Percentiles rank a stretch among this genome's conserved stretches.
Evolutionary conservation across 2,329 filamentous ascomycete genomes (phyloP).

Genomic region (Phaeophleospora eucalypticola): DNA sequence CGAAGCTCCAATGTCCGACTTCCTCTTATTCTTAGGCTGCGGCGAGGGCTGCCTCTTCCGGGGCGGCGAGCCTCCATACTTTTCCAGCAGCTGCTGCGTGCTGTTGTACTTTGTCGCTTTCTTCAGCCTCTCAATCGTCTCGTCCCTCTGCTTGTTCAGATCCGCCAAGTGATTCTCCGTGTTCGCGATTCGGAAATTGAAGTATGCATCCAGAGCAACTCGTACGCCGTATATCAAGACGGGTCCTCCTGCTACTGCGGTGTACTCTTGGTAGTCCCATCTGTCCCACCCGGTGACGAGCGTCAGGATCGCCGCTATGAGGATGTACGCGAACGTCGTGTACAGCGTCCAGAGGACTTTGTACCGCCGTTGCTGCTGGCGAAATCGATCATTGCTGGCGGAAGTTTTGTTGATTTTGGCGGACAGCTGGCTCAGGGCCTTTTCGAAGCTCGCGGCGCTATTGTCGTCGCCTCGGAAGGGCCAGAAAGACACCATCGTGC

Average conservation of each 20-base stretch:
- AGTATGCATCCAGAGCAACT: slow-evolving; percentile 63
- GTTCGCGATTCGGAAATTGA: slow-evolving; percentile 73
- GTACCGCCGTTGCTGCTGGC: slow-evolving; percentile 68
- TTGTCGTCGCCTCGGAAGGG: slow-evolving; percentile 81
- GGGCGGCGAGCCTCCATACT: slow-evolving; percentile 70
- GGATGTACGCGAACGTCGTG: slow-evolving; percentile 81
- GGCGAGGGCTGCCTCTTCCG: slow-evolving; percentile 29
- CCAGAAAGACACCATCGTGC: slow-evolving; percentile 77
- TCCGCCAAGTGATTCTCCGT: slow-evolving; percentile 67
- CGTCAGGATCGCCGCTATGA: slow-evolving; percentile 75
- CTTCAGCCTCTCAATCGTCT: slow-evolving; percentile 91
- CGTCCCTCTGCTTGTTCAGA: slow-evolving; percentile 72
- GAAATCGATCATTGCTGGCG: slow-evolving; percentile 66
- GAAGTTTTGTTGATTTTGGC: slow-evolving; percentile 75
- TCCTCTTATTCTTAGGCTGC: slow-evolving; percentile 35
- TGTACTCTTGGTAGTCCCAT: slow-evolving; percentile 73
- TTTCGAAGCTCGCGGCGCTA: slow-evolving; percentile 90
- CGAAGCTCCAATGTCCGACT: slow-evolving; percentile 16
- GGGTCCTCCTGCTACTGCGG: slow-evolving; percentile 72
- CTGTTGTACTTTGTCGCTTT: slow-evolving; percentile 94
- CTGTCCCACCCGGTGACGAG: slow-evolving; percentile 81
- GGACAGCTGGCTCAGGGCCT: slow-evolving; percentile 75
- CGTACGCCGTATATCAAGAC: slow-evolving; percentile 69
- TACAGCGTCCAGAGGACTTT: slow-evolving; percentile 89
- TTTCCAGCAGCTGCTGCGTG: slow-evolving; percentile 86